Percentiles rank a stretch among this genome's conserved stretches.
phyloP scores from a whole-genome alignment of 495 filamentous ascomycete species.

The Rostrohypoxylon terebratum region DNA sequence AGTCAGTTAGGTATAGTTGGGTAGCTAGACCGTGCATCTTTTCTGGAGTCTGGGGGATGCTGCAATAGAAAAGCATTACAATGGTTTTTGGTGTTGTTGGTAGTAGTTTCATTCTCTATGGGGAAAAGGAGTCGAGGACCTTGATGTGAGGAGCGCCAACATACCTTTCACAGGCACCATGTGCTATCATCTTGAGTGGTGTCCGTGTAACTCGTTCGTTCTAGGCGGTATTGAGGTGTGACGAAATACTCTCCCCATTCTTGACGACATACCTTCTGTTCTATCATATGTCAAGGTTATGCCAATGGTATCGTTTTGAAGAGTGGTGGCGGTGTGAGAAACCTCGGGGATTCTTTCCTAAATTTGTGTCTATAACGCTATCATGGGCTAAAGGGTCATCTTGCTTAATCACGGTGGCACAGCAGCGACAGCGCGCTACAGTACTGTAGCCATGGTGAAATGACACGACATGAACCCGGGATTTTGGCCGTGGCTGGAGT shows the following conservation, averaged over 20 bases:
- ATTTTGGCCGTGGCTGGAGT: background rate
- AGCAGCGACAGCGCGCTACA: background rate
- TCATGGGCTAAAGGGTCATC: background rate
- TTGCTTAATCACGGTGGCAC: background rate
- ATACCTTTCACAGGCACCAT: too few species aligned
- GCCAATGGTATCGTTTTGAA: background rate
- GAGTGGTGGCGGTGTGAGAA: background rate
- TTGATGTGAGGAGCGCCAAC: background rate
- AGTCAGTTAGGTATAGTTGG: background rate
- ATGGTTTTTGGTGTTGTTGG: background rate
- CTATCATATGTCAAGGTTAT: background rate
- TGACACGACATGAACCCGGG: background rate
- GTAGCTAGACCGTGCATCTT: background rate
- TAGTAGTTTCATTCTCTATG: background rate
- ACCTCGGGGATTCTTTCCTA: background rate
- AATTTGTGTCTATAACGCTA: background rate
- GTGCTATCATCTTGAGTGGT: too few species aligned
- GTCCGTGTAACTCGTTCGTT: too few species aligned
- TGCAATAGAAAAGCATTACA: constrained; percentile 9
- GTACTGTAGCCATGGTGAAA: background rate
- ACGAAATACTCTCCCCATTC: background rate
- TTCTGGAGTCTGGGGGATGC: constrained; percentile 11
- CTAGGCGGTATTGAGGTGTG: too few species aligned
- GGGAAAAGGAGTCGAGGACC: background rate
- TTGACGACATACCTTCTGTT: background rate